Conservation (phyloP, 257 asterid species). For the Sherardia arvensis region DNA sequence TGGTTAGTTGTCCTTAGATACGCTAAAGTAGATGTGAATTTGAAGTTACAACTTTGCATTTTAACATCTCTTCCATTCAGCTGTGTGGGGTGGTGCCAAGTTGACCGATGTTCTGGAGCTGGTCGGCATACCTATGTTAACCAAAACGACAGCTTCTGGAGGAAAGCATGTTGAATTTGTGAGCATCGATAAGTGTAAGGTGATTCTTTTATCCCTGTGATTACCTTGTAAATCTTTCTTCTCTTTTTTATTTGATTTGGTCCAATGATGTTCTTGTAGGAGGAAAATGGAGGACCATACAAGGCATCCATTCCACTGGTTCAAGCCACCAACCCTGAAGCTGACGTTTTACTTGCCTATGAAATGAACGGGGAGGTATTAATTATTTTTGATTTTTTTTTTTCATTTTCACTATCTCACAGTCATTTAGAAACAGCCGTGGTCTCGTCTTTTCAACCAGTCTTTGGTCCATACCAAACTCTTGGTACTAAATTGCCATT, state of each 20-base stretch:
- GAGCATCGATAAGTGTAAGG: constrained; percentile 98
- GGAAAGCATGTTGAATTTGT: constrained; percentile 90
- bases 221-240: background rate
- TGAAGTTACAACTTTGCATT: background rate
- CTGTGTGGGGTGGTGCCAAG: constrained; percentile 94
- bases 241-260: constrained; percentile 7
- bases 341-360: constrained; percentile 91
- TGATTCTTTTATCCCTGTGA: constrained; percentile 18
- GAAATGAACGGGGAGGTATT: constrained; percentile 98
- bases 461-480: background rate
- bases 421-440: background rate
- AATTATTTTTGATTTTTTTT: background rate
- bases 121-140: constrained; percentile 62
- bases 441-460: background rate
- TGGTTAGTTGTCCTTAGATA: constrained; percentile 43
- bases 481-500: constrained; percentile 5
- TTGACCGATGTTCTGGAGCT: constrained; percentile 87
- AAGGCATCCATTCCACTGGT: constrained; percentile 83
- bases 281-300: constrained; percentile 97
- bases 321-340: constrained; percentile 89
- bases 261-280: constrained; percentile 34
- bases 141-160: constrained; percentile 49
- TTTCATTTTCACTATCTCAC: background rate
- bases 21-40: background rate
- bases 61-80: constrained; percentile 33